Evolutionary conservation across 1,139 yeast genomes (phyloP).

Genomic region (Pichia sp.): DNA sequence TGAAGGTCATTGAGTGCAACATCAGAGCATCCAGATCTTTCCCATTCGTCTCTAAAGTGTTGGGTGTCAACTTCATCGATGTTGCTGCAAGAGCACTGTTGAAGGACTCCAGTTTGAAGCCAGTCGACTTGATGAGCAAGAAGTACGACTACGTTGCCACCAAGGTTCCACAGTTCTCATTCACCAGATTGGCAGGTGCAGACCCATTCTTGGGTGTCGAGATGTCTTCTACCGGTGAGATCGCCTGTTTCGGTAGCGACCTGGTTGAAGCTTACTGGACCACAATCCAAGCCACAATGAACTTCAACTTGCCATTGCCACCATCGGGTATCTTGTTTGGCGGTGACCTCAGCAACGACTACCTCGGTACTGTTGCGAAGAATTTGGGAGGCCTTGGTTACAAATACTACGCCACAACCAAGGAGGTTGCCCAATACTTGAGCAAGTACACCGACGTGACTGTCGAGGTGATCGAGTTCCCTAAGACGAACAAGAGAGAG

Average conservation of each 20-base stretch:
- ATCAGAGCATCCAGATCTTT: conserved; percentile 97
- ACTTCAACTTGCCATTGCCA: conserved; percentile 88
- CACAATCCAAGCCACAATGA: conserved; percentile 93
- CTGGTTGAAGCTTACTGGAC: conserved; percentile 95
- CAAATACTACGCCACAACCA: conserved; percentile 74
- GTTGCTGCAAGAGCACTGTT: conserved; percentile 87
- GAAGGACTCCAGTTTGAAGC: conserved; percentile 65
- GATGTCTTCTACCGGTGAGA: conserved; percentile 98
- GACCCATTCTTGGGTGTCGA: conserved; percentile 98
- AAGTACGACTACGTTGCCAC: conserved; percentile 79
- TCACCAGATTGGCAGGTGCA: conserved; percentile 97
- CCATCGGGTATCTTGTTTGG: conserved; percentile 89
- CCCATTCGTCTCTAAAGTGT: conserved; percentile 97
- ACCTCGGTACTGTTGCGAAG: conserved; percentile 69
- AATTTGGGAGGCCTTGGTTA: conserved; percentile 72
- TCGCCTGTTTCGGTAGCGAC: conserved; percentile 91
- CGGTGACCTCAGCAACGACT: conserved; percentile 75
- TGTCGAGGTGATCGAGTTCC: conserved; percentile 75
- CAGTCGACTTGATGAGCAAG: conserved; percentile 64
- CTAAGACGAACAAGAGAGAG: conserved; percentile 87
- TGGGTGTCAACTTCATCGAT: conserved; percentile 90
- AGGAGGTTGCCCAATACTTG: conserved; percentile 67
- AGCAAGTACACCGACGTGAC: conserved; percentile 33
- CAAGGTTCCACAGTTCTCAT: conserved; percentile 96
- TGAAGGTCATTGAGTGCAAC: conserved; percentile 96